phyloP scores from a whole-genome alignment of 495 filamentous ascomycete species.

The Penicillium malachiteum region DNA sequence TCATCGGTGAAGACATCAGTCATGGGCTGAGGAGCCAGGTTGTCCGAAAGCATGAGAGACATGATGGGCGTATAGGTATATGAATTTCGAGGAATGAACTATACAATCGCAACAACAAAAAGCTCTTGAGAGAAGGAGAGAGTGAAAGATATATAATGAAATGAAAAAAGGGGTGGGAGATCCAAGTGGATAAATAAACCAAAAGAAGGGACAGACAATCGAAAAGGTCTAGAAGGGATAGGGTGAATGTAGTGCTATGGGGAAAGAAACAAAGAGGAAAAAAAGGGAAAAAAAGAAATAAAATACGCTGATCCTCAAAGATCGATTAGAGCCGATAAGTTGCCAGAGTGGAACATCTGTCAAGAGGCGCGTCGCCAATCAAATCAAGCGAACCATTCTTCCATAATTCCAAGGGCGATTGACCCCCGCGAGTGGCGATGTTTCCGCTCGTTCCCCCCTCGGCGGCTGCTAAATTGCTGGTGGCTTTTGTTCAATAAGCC shows the following conservation, averaged over 20 bases:
- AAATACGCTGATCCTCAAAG: slow-evolving; percentile 7
- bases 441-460: slow-evolving; percentile 11
- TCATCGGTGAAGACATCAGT: slow-evolving; percentile 54
- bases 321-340: slow-evolving; percentile 15
- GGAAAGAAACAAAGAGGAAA: slow-evolving; percentile 10
- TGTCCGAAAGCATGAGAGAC: slow-evolving; percentile 45
- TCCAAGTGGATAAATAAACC: slow-evolving; percentile 5
- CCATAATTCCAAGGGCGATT: slow-evolving; percentile 10
- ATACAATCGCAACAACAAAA: slow-evolving; percentile 4
- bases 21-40: slow-evolving; percentile 43
- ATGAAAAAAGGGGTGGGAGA: slow-evolving; percentile 4
- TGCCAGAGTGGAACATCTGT: slow-evolving; percentile 16
- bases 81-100: slow-evolving; percentile 9
- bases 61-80: slow-evolving; percentile 22
- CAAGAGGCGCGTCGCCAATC: slow-evolving; percentile 19
- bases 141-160: not conserved
- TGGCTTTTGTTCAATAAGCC: not conserved
- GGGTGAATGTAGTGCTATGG: slow-evolving; percentile 21
- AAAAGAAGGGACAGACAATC: slow-evolving; percentile 28
- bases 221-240: slow-evolving; percentile 33
- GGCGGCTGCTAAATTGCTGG: too few species aligned
- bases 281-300: slow-evolving; percentile 15
- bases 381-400: slow-evolving; percentile 12
- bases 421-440: slow-evolving; percentile 27
- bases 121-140: slow-evolving; percentile 2